Percentiles rank a stretch among this genome's conserved stretches.
phyloP scores from a whole-genome alignment of 2,329 filamentous ascomycete genomes.

The Hirsutella thompsonii region DNA sequence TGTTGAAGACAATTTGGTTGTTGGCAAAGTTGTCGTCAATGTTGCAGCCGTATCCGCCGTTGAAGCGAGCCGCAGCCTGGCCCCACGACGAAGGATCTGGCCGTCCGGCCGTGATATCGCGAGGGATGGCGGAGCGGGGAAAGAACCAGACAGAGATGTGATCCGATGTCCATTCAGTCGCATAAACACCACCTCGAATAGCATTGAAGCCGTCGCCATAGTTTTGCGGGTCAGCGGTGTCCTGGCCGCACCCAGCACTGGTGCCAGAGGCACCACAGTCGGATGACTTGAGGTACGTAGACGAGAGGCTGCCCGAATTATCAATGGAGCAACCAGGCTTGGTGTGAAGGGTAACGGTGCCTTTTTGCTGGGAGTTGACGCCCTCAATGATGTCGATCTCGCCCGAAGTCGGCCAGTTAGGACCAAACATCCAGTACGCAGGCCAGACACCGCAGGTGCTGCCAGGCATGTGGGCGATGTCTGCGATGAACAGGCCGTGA shows the following conservation, averaged over 20 bases:
- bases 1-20: slow-evolving; percentile 70
- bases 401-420: slow-evolving; percentile 55
- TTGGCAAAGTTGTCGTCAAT: slow-evolving; percentile 57
- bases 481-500: slow-evolving; percentile 57
- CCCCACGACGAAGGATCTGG: slow-evolving; percentile 62
- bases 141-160: slow-evolving; percentile 78
- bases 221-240: slow-evolving; percentile 34
- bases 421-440: slow-evolving; percentile 56
- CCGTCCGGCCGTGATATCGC: slow-evolving; percentile 42
- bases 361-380: slow-evolving; percentile 47
- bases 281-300: slow-evolving; percentile 28
- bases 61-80: slow-evolving; percentile 54
- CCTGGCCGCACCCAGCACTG: slow-evolving; percentile 47
- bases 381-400: slow-evolving; percentile 78
- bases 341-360: slow-evolving; percentile 59
- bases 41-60: slow-evolving; percentile 53
- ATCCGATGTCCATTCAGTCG: slow-evolving; percentile 60
- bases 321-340: slow-evolving; percentile 42
- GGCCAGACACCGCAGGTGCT: slow-evolving; percentile 64
- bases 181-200: slow-evolving; percentile 57
- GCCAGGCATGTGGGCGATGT: slow-evolving; percentile 66
- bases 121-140: slow-evolving; percentile 48
- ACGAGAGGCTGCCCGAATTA: slow-evolving; percentile 31
- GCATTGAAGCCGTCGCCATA: slow-evolving; percentile 63
- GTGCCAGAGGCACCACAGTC: slow-evolving; percentile 45